Conservation (phyloP, 345 rosid genomes). For the Eucalyptus pauciflora region DNA sequence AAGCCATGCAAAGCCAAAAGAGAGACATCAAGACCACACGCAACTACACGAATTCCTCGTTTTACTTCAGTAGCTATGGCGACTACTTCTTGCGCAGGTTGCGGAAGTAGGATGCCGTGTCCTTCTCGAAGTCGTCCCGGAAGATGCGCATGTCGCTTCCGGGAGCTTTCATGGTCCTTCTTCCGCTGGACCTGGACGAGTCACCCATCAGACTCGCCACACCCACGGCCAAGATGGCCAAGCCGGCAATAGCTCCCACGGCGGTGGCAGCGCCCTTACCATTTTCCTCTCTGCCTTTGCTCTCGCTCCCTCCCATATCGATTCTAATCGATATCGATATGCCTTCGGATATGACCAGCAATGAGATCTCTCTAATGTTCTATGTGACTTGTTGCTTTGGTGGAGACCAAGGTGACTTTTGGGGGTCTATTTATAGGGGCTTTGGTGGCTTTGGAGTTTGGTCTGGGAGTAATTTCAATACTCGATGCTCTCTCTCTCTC, state of each 20-base stretch:
- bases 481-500: not conserved
- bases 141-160: not conserved
- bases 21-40: not conserved
- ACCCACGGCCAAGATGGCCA: not conserved
- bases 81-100: not conserved
- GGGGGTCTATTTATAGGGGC: not conserved
- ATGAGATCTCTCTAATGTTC: not conserved
- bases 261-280: not conserved
- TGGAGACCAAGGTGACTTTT: not conserved
- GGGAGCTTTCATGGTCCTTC: slow-evolving; percentile 4
- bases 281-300: not conserved
- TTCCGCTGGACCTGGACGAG: not conserved
- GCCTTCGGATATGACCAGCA: not conserved
- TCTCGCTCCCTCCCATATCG: not conserved
- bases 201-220: not conserved
- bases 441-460: not conserved
- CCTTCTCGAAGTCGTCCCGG: not conserved
- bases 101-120: not conserved
- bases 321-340: not conserved
- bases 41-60: not conserved
- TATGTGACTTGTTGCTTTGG: not conserved
- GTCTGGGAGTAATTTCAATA: not conserved
- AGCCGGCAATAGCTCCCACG: not conserved
- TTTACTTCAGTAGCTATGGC: not conserved
- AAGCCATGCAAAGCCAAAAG: not conserved